These are phyloP conservation scores for Leccinum cinnamomeum DNA, from an alignment of 1,284 basidiomycete species.

Conservation along the genomic window DNA sequence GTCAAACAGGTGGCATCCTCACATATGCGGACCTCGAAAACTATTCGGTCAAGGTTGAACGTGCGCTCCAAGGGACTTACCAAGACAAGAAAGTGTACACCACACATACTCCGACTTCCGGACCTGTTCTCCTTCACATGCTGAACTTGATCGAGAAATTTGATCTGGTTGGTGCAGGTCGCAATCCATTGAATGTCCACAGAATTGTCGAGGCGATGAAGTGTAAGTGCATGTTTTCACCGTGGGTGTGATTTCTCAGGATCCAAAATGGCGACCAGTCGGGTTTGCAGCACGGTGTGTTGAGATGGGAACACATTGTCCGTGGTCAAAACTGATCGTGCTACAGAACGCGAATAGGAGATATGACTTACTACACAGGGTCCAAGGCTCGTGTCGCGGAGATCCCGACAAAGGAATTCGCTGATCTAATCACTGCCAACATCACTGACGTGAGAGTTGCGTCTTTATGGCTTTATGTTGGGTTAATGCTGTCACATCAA, in stretches of 20 bases:
- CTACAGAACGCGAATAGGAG: constrained; percentile 75
- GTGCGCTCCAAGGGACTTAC: constrained; percentile 77
- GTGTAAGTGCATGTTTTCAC: constrained; percentile 43
- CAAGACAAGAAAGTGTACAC: constrained; percentile 81
- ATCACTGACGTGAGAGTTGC: constrained; percentile 72
- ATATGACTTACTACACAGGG: constrained; percentile 62
- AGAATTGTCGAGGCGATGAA: constrained; percentile 77
- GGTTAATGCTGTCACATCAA: constrained; percentile 35
- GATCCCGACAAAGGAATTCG: constrained; percentile 74
- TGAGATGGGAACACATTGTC: constrained; percentile 7
- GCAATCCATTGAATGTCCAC: constrained; percentile 63
- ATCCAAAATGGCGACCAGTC: constrained; percentile 37
- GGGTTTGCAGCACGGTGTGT: constrained; percentile 69
- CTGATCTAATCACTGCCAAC: constrained; percentile 57
- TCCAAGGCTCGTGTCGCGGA: constrained; percentile 57
- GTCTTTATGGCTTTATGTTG: constrained; percentile 1
- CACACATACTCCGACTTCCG: constrained; percentile 79
- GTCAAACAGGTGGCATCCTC: constrained; percentile 75
- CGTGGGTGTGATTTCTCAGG: constrained; percentile 15
- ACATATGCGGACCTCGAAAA: constrained; percentile 66
- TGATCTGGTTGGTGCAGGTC: constrained; percentile 49
- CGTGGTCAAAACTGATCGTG: constrained; percentile 12
- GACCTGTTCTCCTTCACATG: constrained; percentile 78
- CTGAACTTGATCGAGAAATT: constrained; percentile 77
- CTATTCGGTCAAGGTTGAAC: constrained; percentile 73